These are phyloP conservation scores for Microbotryum lychnidis-dioicae DNA, from an alignment of 1,284 basidiomycete species.

Conservation along the genomic window DNA sequence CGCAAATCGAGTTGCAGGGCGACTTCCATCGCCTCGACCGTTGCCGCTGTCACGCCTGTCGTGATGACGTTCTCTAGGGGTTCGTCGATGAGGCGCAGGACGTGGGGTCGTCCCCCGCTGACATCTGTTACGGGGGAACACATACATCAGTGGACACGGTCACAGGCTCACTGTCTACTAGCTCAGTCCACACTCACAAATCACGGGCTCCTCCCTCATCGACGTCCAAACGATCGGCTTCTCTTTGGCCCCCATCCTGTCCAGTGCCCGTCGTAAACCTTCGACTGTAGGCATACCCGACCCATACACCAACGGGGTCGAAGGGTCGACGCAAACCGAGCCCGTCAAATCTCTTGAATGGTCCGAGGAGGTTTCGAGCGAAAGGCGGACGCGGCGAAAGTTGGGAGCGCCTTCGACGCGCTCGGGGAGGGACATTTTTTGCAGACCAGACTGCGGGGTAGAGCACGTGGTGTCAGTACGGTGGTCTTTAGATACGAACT, in stretches of 20 bases:
- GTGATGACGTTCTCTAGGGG: conserved; percentile 81
- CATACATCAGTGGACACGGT: background rate
- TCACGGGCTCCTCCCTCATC: conserved; percentile 88
- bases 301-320: conserved; percentile 44
- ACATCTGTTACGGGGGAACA: background rate
- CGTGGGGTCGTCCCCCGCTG: conserved; percentile 72
- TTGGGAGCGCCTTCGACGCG: conserved; percentile 89
- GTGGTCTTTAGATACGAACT: background rate
- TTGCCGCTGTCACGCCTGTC: conserved; percentile 83
- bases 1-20: conserved; percentile 85
- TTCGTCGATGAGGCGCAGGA: conserved; percentile 79
- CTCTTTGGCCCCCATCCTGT: conserved; percentile 66
- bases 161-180: background rate
- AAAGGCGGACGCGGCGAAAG: conserved; percentile 69
- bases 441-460: conserved; percentile 45
- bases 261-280: conserved; percentile 74
- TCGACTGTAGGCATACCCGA: conserved; percentile 85
- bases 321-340: background rate
- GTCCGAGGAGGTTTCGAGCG: conserved; percentile 34
- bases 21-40: conserved; percentile 89
- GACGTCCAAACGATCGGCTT: conserved; percentile 84
- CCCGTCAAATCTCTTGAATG: conserved; percentile 4
- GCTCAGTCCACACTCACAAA: conserved; percentile 57
- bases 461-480: background rate
- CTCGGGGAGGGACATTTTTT: conserved; percentile 92